phyloP scores from a whole-genome alignment of 768 basidiomycete genomes.

The Lactarius quietus region DNA sequence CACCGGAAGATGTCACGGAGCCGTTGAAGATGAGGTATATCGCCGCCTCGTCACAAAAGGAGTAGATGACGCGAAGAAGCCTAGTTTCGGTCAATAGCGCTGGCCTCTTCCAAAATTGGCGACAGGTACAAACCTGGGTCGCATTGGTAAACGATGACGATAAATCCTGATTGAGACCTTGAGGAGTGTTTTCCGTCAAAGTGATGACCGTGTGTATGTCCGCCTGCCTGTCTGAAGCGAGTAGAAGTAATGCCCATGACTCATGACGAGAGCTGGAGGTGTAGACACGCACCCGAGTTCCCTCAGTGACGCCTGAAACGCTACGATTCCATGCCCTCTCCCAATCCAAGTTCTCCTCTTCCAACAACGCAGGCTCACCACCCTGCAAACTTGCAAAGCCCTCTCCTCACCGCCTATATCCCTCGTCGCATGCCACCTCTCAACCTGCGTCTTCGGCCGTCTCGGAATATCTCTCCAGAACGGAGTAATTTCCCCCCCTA shows the following conservation, averaged over 20 bases:
- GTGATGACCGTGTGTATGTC: constrained; percentile 43
- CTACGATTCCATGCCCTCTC: constrained; percentile 46
- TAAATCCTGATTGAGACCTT: constrained; percentile 36
- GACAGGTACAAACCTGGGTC: constrained; percentile 43
- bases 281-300: constrained; percentile 36
- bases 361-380: constrained; percentile 16
- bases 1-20: constrained; percentile 53
- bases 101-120: background rate
- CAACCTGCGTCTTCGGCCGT: constrained; percentile 43
- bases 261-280: background rate
- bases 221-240: constrained; percentile 27
- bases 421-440: constrained; percentile 62
- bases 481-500: constrained; percentile 37
- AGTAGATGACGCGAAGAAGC: constrained; percentile 67
- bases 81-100: constrained; percentile 48
- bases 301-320: constrained; percentile 34
- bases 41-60: constrained; percentile 79
- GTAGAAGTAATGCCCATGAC: background rate
- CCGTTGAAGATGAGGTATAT: constrained; percentile 61
- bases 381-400: no score
- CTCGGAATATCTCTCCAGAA: constrained; percentile 68
- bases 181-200: constrained; percentile 49
- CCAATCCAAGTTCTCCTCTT: constrained; percentile 42
- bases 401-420: constrained; percentile 28
- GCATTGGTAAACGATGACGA: constrained; percentile 33